Conservation (phyloP, 164 flowering plant genomes). For the Dillenia suffruticosa region DNA sequence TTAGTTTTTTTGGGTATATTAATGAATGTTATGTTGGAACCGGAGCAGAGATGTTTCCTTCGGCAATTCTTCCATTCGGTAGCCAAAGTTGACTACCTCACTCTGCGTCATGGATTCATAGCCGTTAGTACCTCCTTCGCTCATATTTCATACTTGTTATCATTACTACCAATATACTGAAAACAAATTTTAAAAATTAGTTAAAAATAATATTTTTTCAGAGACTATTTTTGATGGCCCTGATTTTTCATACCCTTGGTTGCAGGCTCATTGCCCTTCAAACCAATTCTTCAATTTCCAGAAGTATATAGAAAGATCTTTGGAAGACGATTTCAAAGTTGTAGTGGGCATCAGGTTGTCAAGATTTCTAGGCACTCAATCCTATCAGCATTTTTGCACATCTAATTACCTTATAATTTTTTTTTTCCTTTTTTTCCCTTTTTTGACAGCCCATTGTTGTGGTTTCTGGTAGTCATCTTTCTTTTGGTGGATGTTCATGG, state of each 20-base stretch:
- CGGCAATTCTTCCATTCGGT: constrained; percentile 67
- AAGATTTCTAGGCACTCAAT: too few relatives aligned
- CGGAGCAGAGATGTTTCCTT: constrained; percentile 61
- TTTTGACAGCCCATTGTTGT: constrained; percentile 43
- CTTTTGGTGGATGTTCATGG: constrained; percentile 55
- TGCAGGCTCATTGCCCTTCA: constrained; percentile 49
- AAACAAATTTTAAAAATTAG: too few relatives aligned
- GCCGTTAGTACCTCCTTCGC: constrained; percentile 28
- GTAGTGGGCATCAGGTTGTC: constrained; percentile 62
- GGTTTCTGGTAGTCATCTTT: constrained; percentile 55
- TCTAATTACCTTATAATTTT: neutral
- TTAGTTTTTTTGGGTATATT: neutral
- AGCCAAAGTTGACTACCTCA: constrained; percentile 64
- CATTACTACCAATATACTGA: too few relatives aligned
- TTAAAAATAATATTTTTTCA: too few relatives aligned
- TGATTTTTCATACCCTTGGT: neutral
- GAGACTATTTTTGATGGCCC: too few relatives aligned
- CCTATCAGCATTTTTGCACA: too few relatives aligned
- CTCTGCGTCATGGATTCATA: constrained; percentile 71
- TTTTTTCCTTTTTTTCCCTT: neutral
- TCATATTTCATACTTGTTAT: too few relatives aligned
- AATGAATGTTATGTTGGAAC: neutral
- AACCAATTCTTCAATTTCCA: constrained; percentile 52
- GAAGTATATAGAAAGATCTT: constrained; percentile 51
- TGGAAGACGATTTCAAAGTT: constrained; percentile 69